These are phyloP conservation scores for Sophora flavescens DNA, from an alignment of 306 rosid species.

Conservation along the genomic window DNA sequence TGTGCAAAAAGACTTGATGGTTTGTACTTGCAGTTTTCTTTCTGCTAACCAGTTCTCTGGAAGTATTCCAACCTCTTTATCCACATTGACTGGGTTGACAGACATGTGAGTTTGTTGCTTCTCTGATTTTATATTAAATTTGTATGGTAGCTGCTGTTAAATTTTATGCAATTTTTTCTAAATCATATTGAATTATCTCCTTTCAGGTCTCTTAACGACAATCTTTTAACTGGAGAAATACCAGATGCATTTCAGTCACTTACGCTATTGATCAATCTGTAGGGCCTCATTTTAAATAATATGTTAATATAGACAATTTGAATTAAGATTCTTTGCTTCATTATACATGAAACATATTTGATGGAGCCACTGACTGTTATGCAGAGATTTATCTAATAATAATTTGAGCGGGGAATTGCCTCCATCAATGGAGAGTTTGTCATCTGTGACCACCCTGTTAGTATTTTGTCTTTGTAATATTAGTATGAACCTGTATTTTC, in stretches of 20 bases:
- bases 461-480: slow-evolving; percentile 61
- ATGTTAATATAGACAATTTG: slow-evolving; percentile 17
- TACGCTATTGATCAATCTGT: slow-evolving; percentile 84
- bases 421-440: slow-evolving; percentile 69
- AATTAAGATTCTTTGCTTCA: slow-evolving; percentile 36
- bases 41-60: slow-evolving; percentile 86
- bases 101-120: slow-evolving; percentile 73
- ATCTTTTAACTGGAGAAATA: slow-evolving; percentile 79
- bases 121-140: slow-evolving; percentile 26
- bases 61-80: slow-evolving; percentile 81
- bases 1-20: slow-evolving; percentile 54
- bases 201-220: slow-evolving; percentile 89
- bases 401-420: slow-evolving; percentile 90
- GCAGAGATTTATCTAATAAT: slow-evolving; percentile 89
- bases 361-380: slow-evolving; percentile 42
- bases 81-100: slow-evolving; percentile 68
- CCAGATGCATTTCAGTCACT: slow-evolving; percentile 83
- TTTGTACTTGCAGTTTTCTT: slow-evolving; percentile 84
- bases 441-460: slow-evolving; percentile 81
- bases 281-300: slow-evolving; percentile 52
- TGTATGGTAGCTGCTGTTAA: slow-evolving; percentile 20
- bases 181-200: slow-evolving; percentile 47
- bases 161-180: slow-evolving; percentile 26
- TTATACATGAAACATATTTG: slow-evolving; percentile 39
- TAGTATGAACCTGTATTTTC: slow-evolving; percentile 30